phyloP scores from a whole-genome alignment of 768 basidiomycete species.

The Calvatia gigantea region DNA sequence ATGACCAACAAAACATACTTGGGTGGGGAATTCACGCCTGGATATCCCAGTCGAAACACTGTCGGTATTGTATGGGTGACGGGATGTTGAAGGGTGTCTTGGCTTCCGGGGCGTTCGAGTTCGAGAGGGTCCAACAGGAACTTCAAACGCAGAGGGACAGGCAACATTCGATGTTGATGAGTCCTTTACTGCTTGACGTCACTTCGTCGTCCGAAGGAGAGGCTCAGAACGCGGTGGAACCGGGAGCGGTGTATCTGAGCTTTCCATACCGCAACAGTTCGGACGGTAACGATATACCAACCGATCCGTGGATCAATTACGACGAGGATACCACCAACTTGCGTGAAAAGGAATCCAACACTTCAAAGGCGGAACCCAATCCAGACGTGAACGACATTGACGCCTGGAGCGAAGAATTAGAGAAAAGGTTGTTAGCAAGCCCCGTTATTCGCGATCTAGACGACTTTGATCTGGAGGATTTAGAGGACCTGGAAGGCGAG shows the following conservation, averaged over 20 bases:
- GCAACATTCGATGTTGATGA: neutral
- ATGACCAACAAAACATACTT: constrained; percentile 2
- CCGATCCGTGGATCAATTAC: constrained; percentile 6
- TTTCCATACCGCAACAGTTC: constrained; percentile 6
- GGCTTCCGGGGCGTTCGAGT: constrained; percentile 1
- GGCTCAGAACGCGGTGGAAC: neutral
- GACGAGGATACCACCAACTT: neutral
- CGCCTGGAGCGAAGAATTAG: constrained; percentile 2
- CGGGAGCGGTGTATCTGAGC: constrained; percentile 7
- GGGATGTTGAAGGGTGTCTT: neutral
- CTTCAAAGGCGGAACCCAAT: neutral
- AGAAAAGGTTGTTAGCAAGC: neutral
- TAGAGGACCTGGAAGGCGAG: neutral
- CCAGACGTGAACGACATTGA: neutral
- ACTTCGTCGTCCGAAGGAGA: neutral
- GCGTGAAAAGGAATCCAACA: too few species aligned
- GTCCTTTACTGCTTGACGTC: neutral
- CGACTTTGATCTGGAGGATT: constrained; percentile 4
- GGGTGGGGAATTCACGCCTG: constrained; percentile 11
- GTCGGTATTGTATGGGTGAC: constrained; percentile 4
- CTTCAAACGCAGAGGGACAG: neutral
- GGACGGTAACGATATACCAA: neutral
- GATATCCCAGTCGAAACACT: constrained; percentile 4
- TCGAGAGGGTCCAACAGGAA: neutral
- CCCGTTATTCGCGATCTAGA: constrained; percentile 2